phyloP scores from a whole-genome alignment of 2,329 filamentous ascomycete genomes.

The Arthrobotrys conoides region DNA sequence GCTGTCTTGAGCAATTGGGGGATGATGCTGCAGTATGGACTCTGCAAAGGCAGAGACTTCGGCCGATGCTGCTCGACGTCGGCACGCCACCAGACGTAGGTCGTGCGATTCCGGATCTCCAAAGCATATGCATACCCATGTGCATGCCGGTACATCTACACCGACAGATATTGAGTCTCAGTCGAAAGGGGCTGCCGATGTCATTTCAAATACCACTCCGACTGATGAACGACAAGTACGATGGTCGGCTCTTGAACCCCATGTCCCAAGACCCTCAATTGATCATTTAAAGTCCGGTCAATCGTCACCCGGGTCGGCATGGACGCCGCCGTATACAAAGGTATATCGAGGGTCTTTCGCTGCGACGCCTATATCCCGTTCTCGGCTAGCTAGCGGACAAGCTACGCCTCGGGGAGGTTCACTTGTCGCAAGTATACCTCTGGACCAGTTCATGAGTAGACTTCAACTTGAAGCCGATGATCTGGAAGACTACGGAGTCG shows the following conservation, averaged over 20 bases:
- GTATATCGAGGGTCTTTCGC: slow-evolving; percentile 54
- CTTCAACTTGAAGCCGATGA: slow-evolving; percentile 65
- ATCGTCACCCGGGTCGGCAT: slow-evolving; percentile 37
- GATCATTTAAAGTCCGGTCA: slow-evolving; percentile 47
- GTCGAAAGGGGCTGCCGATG: not conserved
- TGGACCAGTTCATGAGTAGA: slow-evolving; percentile 54
- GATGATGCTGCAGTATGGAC: slow-evolving; percentile 51
- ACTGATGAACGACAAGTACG: slow-evolving; percentile 34
- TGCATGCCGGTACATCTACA: slow-evolving; percentile 17
- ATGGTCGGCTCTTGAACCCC: slow-evolving; percentile 42
- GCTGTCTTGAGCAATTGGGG: not conserved
- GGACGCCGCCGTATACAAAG: slow-evolving; percentile 52
- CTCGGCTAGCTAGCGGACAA: slow-evolving; percentile 45
- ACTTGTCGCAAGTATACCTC: slow-evolving; percentile 36
- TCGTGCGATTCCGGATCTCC: slow-evolving; percentile 43
- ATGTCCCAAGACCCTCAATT: slow-evolving; percentile 5
- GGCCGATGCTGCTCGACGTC: slow-evolving; percentile 47
- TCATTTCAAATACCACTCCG: not conserved
- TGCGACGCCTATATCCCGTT: slow-evolving; percentile 53
- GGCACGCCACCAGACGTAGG: slow-evolving; percentile 21
- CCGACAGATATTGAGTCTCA: slow-evolving; percentile 27
- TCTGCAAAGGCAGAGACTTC: slow-evolving; percentile 59
- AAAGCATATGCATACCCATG: slow-evolving; percentile 28
- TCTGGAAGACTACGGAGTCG: slow-evolving; percentile 67
- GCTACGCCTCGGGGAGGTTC: slow-evolving; percentile 44